A percentile compares a stretch with the other conserved stretches of the same genome.
phyloP scores from a whole-genome alignment of 2,329 filamentous ascomycete species.

The Colletotrichum cuscutae region DNA sequence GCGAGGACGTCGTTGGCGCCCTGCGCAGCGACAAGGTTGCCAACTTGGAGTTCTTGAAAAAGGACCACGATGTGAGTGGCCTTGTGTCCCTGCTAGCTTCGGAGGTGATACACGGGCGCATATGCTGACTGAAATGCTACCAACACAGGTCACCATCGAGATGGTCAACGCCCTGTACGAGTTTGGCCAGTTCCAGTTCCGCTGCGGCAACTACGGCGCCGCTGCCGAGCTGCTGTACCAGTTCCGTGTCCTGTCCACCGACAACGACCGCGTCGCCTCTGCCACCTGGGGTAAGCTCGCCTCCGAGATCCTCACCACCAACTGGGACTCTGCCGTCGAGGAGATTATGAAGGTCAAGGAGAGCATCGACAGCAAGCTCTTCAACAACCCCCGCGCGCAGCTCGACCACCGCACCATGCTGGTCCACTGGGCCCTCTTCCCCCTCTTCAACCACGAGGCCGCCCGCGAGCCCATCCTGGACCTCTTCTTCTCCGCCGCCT shows the following conservation, averaged over 20 bases:
- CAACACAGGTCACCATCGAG: conserved; percentile 79
- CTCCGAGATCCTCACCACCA: conserved; percentile 92
- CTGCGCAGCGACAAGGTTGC: conserved; percentile 96
- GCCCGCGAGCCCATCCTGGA: conserved; percentile 93
- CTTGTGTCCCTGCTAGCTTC: background rate
- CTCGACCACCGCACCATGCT: conserved; percentile 97
- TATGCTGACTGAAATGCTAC: conserved; percentile 18
- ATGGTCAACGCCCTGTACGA: conserved; percentile 98
- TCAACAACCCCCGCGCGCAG: conserved; percentile 95
- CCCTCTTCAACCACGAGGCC: conserved; percentile 96
- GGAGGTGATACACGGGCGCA: background rate
- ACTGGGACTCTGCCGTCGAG: conserved; percentile 94
- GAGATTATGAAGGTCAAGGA: conserved; percentile 92
- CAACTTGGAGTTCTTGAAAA: conserved; percentile 98
- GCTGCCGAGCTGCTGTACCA: conserved; percentile 95
- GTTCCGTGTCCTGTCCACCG: conserved; percentile 97
- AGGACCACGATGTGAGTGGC: conserved; percentile 85
- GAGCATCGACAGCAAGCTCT: conserved; percentile 91
- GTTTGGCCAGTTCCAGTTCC: conserved; percentile 97
- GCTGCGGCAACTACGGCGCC: conserved; percentile 91
- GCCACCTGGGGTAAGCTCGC: conserved; percentile 99
- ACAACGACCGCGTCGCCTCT: conserved; percentile 96
- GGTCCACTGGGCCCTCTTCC: conserved; percentile 98
- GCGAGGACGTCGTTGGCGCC: conserved; percentile 90
- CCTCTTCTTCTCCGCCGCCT: conserved; percentile 95